Conservation (phyloP, 495 filamentous ascomycete species). For the Darksidea phi region DNA sequence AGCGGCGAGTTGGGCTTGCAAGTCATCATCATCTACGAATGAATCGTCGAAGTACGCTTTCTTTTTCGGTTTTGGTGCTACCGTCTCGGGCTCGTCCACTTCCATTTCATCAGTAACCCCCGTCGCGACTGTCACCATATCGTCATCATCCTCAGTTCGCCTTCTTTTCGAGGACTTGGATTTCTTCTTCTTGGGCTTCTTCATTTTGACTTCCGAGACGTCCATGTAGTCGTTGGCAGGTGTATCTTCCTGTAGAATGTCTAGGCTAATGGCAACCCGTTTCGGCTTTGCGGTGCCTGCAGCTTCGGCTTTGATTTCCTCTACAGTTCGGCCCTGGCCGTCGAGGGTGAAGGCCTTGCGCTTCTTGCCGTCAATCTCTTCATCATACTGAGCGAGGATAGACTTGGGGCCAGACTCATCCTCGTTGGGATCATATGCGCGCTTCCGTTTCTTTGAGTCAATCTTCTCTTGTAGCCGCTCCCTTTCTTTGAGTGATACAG, state of each 20-base stretch:
- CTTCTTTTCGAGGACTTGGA: constrained; percentile 91
- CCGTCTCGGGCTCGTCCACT: constrained; percentile 58
- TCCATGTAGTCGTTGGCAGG: constrained; percentile 85
- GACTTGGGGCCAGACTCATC: constrained; percentile 63
- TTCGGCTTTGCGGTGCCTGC: constrained; percentile 57
- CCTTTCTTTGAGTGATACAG: constrained; percentile 70
- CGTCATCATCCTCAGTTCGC: constrained; percentile 75
- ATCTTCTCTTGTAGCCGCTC: constrained; percentile 76
- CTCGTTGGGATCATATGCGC: constrained; percentile 81
- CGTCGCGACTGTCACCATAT: constrained; percentile 57
- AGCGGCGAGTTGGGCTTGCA: constrained; percentile 78
- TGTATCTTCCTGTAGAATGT: constrained; percentile 65
- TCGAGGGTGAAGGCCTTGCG: constrained; percentile 84
- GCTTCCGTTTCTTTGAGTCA: constrained; percentile 87
- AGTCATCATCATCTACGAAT: constrained; percentile 88
- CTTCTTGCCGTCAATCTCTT: constrained; percentile 91
- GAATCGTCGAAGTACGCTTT: constrained; percentile 59
- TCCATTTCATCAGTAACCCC: constrained; percentile 64
- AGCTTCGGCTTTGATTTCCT: constrained; percentile 61
- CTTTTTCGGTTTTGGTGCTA: constrained; percentile 52
- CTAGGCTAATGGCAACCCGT: constrained; percentile 73
- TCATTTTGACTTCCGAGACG: constrained; percentile 75
- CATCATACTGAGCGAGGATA: constrained; percentile 87
- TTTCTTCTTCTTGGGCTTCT: constrained; percentile 33
- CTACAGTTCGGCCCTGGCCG: constrained; percentile 64